These are phyloP conservation scores for Auriculariales sp. DNA, from an alignment of 768 basidiomycete species.

Conservation along the genomic window DNA sequence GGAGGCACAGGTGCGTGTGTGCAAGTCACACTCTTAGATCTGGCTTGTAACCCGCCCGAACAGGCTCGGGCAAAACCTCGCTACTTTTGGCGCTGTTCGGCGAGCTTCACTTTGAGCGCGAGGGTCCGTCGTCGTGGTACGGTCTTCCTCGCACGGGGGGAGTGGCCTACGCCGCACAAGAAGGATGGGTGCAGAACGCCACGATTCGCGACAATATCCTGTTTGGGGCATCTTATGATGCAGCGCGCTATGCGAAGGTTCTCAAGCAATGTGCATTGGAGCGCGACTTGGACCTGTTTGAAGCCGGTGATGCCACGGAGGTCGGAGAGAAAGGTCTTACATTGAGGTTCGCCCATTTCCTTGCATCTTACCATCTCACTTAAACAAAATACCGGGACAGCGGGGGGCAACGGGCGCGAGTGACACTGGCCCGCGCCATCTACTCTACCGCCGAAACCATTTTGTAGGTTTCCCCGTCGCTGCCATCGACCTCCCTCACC, in stretches of 20 bases:
- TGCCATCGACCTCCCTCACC: too few species aligned
- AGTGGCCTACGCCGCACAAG: conserved; percentile 8
- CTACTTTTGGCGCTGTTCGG: conserved; percentile 17
- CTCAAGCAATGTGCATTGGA: conserved; percentile 24
- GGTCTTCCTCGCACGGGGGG: conserved; percentile 6
- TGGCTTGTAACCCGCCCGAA: too few species aligned
- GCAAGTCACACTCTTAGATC: too few species aligned
- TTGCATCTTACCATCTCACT: too few species aligned
- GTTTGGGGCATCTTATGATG: conserved; percentile 28
- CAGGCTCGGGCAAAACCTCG: conserved; percentile 19
- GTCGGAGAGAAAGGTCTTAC: conserved; percentile 60
- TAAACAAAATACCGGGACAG: too few species aligned
- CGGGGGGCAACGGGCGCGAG: conserved; percentile 41
- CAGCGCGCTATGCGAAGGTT: conserved; percentile 27
- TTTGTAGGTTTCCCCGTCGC: conserved; percentile 25
- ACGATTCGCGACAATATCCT: conserved; percentile 28
- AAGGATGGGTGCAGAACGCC: conserved; percentile 9
- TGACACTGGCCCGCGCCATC: conserved; percentile 22
- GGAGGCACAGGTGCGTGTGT: too few species aligned
- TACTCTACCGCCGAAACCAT: conserved; percentile 38
- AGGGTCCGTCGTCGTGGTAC: conserved; percentile 1
- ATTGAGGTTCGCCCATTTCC: conserved; percentile 21
- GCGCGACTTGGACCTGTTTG: conserved; percentile 31
- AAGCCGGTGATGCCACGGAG: conserved; percentile 53
- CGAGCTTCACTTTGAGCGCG: conserved; percentile 19